A percentile compares a stretch with the other conserved stretches of the same genome.
Conservation (phyloP, 768 basidiomycete genomes). For the Tremella fuciformis region DNA sequence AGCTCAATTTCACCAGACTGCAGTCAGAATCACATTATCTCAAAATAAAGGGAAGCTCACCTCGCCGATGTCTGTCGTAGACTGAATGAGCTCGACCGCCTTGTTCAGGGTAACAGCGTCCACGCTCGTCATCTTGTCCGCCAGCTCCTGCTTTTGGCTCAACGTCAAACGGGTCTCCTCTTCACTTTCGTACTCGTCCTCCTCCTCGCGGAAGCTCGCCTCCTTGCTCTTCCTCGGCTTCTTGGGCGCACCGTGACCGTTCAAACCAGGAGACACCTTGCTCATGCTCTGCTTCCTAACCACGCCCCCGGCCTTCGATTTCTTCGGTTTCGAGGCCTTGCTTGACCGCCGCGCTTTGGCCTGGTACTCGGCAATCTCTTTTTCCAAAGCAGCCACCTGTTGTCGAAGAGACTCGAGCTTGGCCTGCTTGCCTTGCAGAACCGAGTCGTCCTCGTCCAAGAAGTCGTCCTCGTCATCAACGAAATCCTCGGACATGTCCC, state of each 20-base stretch:
- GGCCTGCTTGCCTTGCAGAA: not conserved
- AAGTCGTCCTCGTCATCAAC: conserved; percentile 66
- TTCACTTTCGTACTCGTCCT: conserved; percentile 39
- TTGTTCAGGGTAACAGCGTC: conserved; percentile 79
- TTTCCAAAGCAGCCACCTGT: conserved; percentile 27
- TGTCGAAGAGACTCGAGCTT: conserved; percentile 13
- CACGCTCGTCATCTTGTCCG: conserved; percentile 83
- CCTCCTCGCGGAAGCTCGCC: conserved; percentile 29
- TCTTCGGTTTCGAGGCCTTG: conserved; percentile 16
- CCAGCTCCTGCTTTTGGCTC: conserved; percentile 97
- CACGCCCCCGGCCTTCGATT: conserved; percentile 17
- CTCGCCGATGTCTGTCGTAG: conserved; percentile 88
- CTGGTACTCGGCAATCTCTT: conserved; percentile 29
- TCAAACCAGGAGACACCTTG: conserved; percentile 34
- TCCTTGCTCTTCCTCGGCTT: conserved; percentile 43
- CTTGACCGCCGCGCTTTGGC: conserved; percentile 7
- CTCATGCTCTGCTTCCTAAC: conserved; percentile 30
- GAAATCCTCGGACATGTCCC: conserved; percentile 62
- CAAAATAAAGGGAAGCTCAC: conserved; percentile 58
- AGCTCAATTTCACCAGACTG: conserved; percentile 86
- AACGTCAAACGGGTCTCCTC: conserved; percentile 61
- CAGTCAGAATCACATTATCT: not conserved
- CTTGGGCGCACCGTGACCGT: conserved; percentile 38
- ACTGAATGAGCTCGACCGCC: conserved; percentile 92
- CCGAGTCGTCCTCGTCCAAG: conserved; percentile 57